phyloP scores from a whole-genome alignment of 2,329 filamentous ascomycete species.

The Endothia cerciana region DNA sequence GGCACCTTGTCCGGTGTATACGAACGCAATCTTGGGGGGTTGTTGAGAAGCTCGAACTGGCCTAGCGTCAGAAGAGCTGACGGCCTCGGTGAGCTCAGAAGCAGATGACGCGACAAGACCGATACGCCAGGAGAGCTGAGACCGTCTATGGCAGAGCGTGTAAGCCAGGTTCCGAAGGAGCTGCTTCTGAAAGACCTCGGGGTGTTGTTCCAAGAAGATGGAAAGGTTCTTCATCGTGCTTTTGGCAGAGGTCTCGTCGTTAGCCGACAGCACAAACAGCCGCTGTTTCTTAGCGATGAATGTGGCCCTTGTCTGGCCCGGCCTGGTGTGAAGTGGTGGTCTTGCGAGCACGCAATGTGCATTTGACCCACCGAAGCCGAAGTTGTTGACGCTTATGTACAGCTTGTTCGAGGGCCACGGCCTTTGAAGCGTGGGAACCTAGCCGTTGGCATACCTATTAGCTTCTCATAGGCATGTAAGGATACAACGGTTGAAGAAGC shows the following conservation, averaged over 20 bases:
- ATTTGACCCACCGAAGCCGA: conserved; percentile 40
- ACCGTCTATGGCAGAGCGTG: conserved; percentile 19
- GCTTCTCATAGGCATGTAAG: not conserved
- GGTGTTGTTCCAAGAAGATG: conserved; percentile 23
- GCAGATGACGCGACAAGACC: not conserved
- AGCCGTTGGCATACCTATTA: not conserved
- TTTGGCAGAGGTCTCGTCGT: conserved; percentile 12
- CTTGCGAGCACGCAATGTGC: conserved; percentile 36
- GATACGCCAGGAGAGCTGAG: conserved; percentile 16
- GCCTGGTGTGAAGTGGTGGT: not conserved
- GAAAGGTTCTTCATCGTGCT: conserved; percentile 1
- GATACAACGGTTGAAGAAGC: not conserved
- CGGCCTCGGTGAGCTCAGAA: conserved; percentile 7
- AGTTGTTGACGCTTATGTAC: conserved; percentile 35
- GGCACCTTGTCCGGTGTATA: conserved; percentile 45
- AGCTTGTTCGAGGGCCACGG: conserved; percentile 24
- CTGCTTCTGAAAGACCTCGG: conserved; percentile 19
- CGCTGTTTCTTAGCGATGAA: not conserved
- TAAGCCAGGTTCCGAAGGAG: conserved; percentile 22
- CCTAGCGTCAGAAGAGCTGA: conserved; percentile 10
- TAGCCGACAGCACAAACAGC: conserved; percentile 19
- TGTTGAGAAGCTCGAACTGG: conserved; percentile 32
- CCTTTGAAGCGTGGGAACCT: conserved; percentile 16
- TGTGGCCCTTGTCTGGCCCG: conserved; percentile 9
- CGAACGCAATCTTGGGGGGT: conserved; percentile 37